Percentiles rank a stretch among this genome's conserved stretches.
Conservation (phyloP, 345 rosid species). For the Eucalyptus cloeziana region DNA sequence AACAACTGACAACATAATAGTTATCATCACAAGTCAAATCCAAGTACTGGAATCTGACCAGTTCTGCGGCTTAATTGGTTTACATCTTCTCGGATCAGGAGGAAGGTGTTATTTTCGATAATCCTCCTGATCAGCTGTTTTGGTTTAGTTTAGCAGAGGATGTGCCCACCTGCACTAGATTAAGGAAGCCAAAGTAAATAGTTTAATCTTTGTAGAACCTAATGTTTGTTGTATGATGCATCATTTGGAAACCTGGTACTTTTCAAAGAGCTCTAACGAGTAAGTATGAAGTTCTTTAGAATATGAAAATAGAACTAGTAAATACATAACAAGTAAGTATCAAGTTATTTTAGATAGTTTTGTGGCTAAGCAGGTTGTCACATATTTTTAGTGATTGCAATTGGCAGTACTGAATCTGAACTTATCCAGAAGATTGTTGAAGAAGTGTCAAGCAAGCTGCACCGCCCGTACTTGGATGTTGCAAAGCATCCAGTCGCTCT, state of each 20-base stretch:
- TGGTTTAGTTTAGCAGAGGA: not conserved
- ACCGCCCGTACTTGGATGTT: not conserved
- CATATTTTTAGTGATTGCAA: not conserved
- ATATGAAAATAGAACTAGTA: no score
- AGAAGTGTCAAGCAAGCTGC: constrained; percentile 1
- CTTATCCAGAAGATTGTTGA: not conserved
- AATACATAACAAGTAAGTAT: not conserved
- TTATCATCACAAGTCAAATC: not conserved
- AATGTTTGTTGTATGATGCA: not conserved
- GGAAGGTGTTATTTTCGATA: not conserved
- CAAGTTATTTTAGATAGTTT: not conserved
- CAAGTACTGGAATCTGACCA: not conserved
- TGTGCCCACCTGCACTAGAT: not conserved
- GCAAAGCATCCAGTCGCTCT: not conserved
- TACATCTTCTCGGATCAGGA: not conserved
- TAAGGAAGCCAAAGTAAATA: not conserved
- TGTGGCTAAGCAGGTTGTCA: not conserved
- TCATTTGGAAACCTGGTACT: not conserved
- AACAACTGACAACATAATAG: not conserved
- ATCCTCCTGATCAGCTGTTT: not conserved
- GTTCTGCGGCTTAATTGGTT: not conserved
- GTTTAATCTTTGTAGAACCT: not conserved
- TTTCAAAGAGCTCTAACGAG: not conserved
- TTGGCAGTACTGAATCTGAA: not conserved
- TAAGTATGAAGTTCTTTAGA: not conserved